Evolutionary conservation across 2,329 filamentous ascomycete species (phyloP).

Genomic region (Penicillium crustosum): DNA sequence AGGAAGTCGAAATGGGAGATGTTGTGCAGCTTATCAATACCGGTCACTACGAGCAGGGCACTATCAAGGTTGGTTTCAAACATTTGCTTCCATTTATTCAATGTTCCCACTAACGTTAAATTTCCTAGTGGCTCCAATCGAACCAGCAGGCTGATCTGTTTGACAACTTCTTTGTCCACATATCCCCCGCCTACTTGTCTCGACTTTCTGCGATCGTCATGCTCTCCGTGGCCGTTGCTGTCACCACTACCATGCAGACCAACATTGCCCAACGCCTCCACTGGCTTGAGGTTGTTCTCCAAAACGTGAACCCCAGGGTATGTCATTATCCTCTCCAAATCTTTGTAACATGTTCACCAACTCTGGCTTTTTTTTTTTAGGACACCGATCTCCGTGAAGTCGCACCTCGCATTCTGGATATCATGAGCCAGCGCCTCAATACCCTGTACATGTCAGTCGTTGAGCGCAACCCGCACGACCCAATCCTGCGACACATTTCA

Average conservation of each 20-base stretch:
- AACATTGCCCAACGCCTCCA: slow-evolving; percentile 56
- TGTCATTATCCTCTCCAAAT: slow-evolving; percentile 20
- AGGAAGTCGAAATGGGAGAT: slow-evolving; percentile 45
- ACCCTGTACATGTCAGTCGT: slow-evolving; percentile 58
- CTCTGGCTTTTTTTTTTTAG: slow-evolving; percentile 30
- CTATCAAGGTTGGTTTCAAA: slow-evolving; percentile 42
- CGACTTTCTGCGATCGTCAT: slow-evolving; percentile 58
- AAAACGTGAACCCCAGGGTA: slow-evolving; percentile 55
- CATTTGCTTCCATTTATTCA: neutral
- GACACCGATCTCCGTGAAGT: slow-evolving; percentile 58
- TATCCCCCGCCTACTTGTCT: slow-evolving; percentile 57
- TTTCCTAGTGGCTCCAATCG: slow-evolving; percentile 60
- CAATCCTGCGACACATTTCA: slow-evolving; percentile 54
- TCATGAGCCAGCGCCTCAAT: slow-evolving; percentile 58
- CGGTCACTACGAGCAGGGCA: slow-evolving; percentile 46
- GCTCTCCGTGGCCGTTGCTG: slow-evolving; percentile 62
- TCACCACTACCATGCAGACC: slow-evolving; percentile 56
- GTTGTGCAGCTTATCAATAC: slow-evolving; percentile 43
- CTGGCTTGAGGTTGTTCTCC: slow-evolving; percentile 59
- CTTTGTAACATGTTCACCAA: neutral
- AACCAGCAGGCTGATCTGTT: slow-evolving; percentile 60
- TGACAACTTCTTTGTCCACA: slow-evolving; percentile 59
- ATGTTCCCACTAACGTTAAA: slow-evolving; percentile 18
- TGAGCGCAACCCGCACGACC: slow-evolving; percentile 52
- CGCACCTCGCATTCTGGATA: slow-evolving; percentile 60